Evolutionary conservation across 2,329 filamentous ascomycete genomes (phyloP), one percentile per base, ranked within the genome.

Genomic region (Exophiala viscosa): DNA sequence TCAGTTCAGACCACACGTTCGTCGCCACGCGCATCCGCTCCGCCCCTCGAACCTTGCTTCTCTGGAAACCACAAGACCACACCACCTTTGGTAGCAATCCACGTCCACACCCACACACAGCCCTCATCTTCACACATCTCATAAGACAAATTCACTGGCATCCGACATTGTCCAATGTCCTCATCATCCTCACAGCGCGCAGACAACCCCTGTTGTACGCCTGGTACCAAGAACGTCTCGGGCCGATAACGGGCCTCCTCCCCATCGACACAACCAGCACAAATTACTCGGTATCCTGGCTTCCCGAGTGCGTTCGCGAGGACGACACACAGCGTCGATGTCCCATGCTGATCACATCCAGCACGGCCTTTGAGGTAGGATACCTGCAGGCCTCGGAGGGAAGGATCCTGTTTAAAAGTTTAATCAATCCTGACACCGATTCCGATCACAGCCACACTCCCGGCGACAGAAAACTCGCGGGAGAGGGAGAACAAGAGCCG

Each of bases 141-240:
- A 47, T 62, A 32, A 48, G 50, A 23, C 54, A 58, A 31, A 15
- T 55, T 5, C 39, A 53, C 15, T 62, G 55, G 51, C 58, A 62
- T 51, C 54, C 56, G 10, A 18, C 14, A 10, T 39, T 52, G 3
- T 45, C 58, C 2, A 45, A 55, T 20, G 44, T 58, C 13, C 54
- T 62, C 18, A 17, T 57, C 23, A 52, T 61, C 20, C 14, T 59
- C n/a, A 62, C 60, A 13, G 43, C 23, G 7, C 38, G 48, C 15
- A 51, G 49, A 28, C 15, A 15, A 6, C 48, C 60, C 3, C 28
- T 23, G 1, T 13, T 61, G 3, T 58, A 60, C 40, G 53, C 44
- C n/a, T 61, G 57, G 55, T 55, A 52, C 48, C 17, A 45, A 10
- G 47, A 50, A 13, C 44, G 10, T 5, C 39, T 50, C 2, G 28